Evolutionary conservation across 2,329 filamentous ascomycete species (phyloP).

Genomic region (Phoma sp.): DNA sequence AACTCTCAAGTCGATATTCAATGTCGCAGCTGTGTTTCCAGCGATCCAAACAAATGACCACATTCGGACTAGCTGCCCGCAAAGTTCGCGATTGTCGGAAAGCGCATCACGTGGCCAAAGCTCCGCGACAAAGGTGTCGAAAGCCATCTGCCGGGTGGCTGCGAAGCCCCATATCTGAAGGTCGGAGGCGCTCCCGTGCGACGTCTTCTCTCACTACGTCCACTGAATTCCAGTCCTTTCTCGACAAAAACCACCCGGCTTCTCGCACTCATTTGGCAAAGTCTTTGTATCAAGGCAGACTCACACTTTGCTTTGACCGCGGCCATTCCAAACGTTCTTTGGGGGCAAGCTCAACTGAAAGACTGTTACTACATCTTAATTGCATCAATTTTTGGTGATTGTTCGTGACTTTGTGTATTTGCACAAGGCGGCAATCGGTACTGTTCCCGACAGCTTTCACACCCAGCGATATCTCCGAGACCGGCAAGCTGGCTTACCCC

Average conservation of each 20-base stretch:
- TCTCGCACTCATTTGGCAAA: slow-evolving; percentile 7
- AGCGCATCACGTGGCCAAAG: slow-evolving; percentile 6
- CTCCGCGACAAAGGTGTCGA: background rate
- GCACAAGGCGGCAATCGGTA: slow-evolving; percentile 16
- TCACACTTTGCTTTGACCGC: background rate
- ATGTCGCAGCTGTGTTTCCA: slow-evolving; percentile 7
- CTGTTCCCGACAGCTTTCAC: slow-evolving; percentile 9
- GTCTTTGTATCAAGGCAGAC: background rate
- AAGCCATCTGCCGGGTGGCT: slow-evolving; percentile 14
- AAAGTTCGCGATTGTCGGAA: slow-evolving; percentile 1
- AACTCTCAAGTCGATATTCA: background rate
- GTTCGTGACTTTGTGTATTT: background rate
- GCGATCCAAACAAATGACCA: slow-evolving; percentile 8
- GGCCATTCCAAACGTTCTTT: background rate
- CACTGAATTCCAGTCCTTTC: slow-evolving; percentile 2
- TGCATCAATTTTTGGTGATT: background rate
- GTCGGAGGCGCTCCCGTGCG: slow-evolving; percentile 8
- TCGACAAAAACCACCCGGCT: background rate
- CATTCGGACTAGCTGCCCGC: slow-evolving; percentile 4
- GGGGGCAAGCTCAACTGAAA: background rate
- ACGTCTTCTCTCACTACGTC: slow-evolving; percentile 1
- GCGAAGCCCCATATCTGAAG: background rate
- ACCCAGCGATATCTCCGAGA: slow-evolving; percentile 27
- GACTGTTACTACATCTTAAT: slow-evolving; percentile 1
- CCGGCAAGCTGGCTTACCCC: slow-evolving; percentile 45